Conservation (phyloP, 768 basidiomycete species). For the Rhodosporidiobolus odoratus region DNA sequence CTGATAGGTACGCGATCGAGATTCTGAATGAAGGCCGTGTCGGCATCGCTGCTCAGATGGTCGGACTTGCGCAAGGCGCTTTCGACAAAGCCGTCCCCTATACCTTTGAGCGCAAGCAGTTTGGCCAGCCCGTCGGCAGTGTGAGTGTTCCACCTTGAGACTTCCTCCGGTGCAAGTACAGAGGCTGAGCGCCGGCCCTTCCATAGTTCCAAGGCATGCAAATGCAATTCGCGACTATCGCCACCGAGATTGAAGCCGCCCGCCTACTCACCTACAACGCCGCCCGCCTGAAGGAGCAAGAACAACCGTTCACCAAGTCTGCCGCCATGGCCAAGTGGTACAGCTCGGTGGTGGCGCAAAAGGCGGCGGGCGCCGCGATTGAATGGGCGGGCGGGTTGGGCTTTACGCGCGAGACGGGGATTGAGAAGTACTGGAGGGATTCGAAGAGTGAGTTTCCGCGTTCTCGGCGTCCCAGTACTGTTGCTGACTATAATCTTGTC, state of each 20-base stretch:
- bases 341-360: constrained; percentile 80
- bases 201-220: constrained; percentile 81
- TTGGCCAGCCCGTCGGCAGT: constrained; percentile 84
- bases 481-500: background rate
- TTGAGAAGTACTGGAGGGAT: constrained; percentile 95
- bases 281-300: constrained; percentile 88
- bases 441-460: constrained; percentile 63
- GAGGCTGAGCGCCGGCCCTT: background rate
- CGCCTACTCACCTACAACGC: constrained; percentile 93
- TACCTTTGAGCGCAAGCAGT: constrained; percentile 88
- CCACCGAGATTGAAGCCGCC: constrained; percentile 70
- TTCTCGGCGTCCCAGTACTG: background rate
- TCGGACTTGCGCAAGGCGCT: constrained; percentile 93
- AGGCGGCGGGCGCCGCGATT: constrained; percentile 79
- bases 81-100: constrained; percentile 94
- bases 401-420: constrained; percentile 55
- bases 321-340: constrained; percentile 98
- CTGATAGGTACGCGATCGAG: constrained; percentile 76
- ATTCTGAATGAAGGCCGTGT: constrained; percentile 94
- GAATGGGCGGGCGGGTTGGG: constrained; percentile 95
- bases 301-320: constrained; percentile 76
- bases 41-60: constrained; percentile 97
- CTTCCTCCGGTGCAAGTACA: background rate
- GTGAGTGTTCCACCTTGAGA: constrained; percentile 6
- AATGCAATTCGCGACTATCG: constrained; percentile 86